These are phyloP conservation scores for Bromus sterilis DNA, from an alignment of 176 grass and related monocot genomes.

Conservation along the genomic window DNA sequence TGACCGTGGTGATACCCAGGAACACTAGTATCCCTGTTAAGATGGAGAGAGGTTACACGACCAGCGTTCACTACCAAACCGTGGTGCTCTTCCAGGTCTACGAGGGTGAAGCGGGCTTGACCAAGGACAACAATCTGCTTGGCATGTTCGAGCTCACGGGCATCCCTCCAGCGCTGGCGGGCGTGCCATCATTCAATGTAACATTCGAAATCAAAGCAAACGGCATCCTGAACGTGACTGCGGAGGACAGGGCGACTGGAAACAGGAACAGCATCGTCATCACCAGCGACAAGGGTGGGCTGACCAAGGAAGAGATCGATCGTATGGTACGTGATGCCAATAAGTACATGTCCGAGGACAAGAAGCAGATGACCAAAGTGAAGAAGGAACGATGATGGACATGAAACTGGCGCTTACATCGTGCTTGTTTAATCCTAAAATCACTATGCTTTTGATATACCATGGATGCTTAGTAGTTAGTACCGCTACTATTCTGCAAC, in stretches of 20 bases:
- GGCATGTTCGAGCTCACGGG: not conserved
- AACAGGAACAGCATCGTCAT: not conserved
- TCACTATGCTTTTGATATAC: too few relatives aligned
- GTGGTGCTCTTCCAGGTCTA: not conserved
- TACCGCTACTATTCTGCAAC: too few relatives aligned
- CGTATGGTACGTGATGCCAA: not conserved
- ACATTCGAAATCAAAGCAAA: not conserved
- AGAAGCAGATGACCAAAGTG: not conserved
- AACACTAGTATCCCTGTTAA: not conserved
- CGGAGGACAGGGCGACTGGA: not conserved
- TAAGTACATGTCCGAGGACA: not conserved
- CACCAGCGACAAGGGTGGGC: not conserved
- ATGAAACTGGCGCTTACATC: too few relatives aligned
- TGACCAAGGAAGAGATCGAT: not conserved
- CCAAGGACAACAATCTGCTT: not conserved
- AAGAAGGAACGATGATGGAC: too few relatives aligned
- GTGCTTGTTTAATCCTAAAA: too few relatives aligned
- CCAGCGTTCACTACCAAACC: not conserved
- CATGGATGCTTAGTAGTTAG: too few relatives aligned
- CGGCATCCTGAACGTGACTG: not conserved
- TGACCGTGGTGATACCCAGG: not conserved
- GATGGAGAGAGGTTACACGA: not conserved
- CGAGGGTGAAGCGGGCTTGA: not conserved
- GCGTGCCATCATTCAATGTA: not conserved
- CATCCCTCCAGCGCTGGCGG: not conserved